These are phyloP conservation scores for Marchantia paleacea DNA, from an alignment of 225 moss, liverwort and hornwort species.

Conservation along the genomic window DNA sequence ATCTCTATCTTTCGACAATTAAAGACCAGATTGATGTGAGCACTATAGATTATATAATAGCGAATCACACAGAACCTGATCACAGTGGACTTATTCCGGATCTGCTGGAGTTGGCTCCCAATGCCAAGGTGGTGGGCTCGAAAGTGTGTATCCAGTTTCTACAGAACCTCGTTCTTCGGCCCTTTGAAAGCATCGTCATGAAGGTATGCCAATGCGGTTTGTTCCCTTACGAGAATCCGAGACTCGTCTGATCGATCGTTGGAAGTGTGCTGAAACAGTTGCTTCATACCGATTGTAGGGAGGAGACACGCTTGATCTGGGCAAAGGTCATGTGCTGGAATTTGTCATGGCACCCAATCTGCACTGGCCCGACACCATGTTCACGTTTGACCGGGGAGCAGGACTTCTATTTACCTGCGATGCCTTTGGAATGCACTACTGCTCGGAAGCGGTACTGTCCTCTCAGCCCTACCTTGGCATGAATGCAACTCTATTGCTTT, in stretches of 20 bases:
- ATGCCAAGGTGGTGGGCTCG: constrained; percentile 82
- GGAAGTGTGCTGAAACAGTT: neutral
- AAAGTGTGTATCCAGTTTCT: constrained; percentile 76
- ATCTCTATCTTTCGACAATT: constrained; percentile 67
- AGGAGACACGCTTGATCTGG: constrained; percentile 84
- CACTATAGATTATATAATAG: constrained; percentile 66
- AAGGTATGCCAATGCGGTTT: constrained; percentile 44
- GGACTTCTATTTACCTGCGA: constrained; percentile 87
- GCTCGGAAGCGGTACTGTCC: constrained; percentile 52
- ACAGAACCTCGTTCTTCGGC: constrained; percentile 58
- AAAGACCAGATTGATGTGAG: constrained; percentile 69
- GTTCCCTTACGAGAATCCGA: neutral
- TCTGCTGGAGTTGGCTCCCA: constrained; percentile 74
- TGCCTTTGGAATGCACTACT: constrained; percentile 93
- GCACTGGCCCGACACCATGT: constrained; percentile 99
- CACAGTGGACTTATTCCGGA: constrained; percentile 91
- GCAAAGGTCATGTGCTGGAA: constrained; percentile 81
- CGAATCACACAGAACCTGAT: constrained; percentile 92
- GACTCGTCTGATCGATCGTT: neutral
- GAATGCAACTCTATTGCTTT: no score
- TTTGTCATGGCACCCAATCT: constrained; percentile 96
- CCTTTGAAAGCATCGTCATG: constrained; percentile 69
- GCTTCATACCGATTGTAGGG: constrained; percentile 39
- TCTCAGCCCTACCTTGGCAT: neutral
- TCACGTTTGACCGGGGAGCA: constrained; percentile 72